Evolutionary conservation across 148 eudicot species (phyloP), one percentile per base, ranked within the genome.

Genomic region (Oxyria digyna): DNA sequence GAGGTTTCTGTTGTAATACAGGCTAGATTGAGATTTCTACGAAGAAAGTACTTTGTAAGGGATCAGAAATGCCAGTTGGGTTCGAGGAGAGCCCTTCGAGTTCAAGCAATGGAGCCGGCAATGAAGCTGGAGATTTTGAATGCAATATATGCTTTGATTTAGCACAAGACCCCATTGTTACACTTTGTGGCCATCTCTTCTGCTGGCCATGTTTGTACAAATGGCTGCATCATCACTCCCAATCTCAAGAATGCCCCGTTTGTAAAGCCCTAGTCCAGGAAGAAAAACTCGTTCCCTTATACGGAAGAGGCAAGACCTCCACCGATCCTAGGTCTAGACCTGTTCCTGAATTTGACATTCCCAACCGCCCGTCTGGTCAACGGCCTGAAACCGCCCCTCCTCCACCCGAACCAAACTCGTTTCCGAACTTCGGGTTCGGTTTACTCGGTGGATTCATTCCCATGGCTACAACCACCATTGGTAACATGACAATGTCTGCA

Each of bases 171-270:
- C 91, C 96, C 3, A 81, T 89, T 41, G 79, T 87, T 6, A 89
- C 96, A 0, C 80, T 85, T 12, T 89, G 96, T 63, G 96, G 96
- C 0, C 91, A 87, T 69, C 85, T 85, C 7, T 87, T 66, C 67
- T 87, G 96, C 57, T 89, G 96, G 96, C 89, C 96, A 0, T 89
- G 96, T 73, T 75, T 89, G 0, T 89, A 80, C 57, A 78, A 79
- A 65, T 89, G 96, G 96, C 79, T 89, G 3, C 82, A 76, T 42
- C 75, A 69, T 52, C 91, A 86, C 41, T 89, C 96, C 0, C 91
- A 83, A 71, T 81, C 82, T 13, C 96, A 89, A n/a, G 96, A 86
- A 68, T 89, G 96, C 71, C 96, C 96, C 1, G 96, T 89, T 69
- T 89, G 96, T 68, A 89, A 89, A 73, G 96, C 91, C 45, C 81